Base-by-base conservation (phyloP, 371 early-diverging fungal genomes). In the Apophysomyces ossiformis region DNA sequence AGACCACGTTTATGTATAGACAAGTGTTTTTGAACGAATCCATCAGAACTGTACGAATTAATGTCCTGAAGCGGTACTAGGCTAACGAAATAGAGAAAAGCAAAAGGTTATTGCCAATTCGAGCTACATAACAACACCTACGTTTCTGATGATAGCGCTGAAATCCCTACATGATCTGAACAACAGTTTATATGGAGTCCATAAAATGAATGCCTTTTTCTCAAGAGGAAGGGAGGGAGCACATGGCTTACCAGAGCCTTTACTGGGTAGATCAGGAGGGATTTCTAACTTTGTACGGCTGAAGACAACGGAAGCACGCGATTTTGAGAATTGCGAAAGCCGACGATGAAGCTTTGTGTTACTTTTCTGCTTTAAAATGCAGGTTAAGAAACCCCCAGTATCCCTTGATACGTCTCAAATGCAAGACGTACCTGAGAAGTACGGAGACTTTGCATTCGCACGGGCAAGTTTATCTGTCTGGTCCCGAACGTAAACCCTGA, bases 11-110 rank as follows among this genome's bases (percentile, higher is more conserved):
- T 94, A 68, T 96, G 97, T 5, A 92, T 91, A 0, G 93, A 77
- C 82, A 98, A 98, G 76, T 95, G 94, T 69, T 93, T 92, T 76
- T 90, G 79, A 4, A 97, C 98, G 82, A 93, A 98, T 1, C 96
- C 94, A 46, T 95, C 93, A 69, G 96, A 94, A 21, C 89, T 85
- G 77, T 93, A 95, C 62, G 90, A 86, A 46, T 75, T 86, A 18
- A 95, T 91, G 50, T 95, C 91, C 12, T 84, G 68, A 13, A 94
- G 93, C 9, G 90, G 73, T 13, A 77, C 68, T 41, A 71, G 81
- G 72, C 72, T 85, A 75, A 41, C 36, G 21, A 15, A 37, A 57
- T 41, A 41, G 26, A 45, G 16, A 37, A 39, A 46, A 57, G 61
- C n/a, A 7, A 60, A 41, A 37, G 16, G 13, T 41, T 41, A 41